A percentile compares a stretch with the other conserved stretches of the same genome.
Conservation (phyloP, 306 rosid species). For the Styphnolobium japonicum region DNA sequence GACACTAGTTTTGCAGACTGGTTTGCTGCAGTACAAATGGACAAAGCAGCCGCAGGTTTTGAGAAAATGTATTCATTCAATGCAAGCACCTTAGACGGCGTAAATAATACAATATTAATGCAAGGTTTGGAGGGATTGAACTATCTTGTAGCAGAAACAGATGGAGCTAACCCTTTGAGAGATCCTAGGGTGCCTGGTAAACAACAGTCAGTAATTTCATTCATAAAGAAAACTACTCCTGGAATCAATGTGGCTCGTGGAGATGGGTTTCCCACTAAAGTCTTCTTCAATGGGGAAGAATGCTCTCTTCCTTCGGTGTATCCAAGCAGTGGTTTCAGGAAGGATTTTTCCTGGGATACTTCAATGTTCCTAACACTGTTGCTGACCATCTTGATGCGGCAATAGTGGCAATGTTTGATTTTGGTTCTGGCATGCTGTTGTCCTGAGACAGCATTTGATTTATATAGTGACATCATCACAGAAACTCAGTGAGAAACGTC, state of each 20-base stretch:
- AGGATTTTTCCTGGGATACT: constrained; percentile 29
- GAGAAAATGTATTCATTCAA: constrained; percentile 93
- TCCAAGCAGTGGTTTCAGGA: constrained; percentile 53
- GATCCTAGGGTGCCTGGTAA: constrained; percentile 96
- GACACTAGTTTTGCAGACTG: constrained; percentile 75
- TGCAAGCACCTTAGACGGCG: constrained; percentile 50
- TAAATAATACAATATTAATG: constrained; percentile 72
- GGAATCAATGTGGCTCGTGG: constrained; percentile 57
- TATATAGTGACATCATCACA: constrained; percentile 17
- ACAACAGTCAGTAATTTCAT: constrained; percentile 91
- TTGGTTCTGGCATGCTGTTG: not conserved
- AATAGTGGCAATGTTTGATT: constrained; percentile 26
- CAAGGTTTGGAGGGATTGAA: constrained; percentile 71
- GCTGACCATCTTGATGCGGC: constrained; percentile 40
- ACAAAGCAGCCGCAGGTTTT: constrained; percentile 75
- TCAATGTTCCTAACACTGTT: constrained; percentile 32
- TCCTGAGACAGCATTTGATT: constrained; percentile 20
- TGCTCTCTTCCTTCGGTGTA: constrained; percentile 69
- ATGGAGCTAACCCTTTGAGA: constrained; percentile 56
- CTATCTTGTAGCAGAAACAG: constrained; percentile 86
- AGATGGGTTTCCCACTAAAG: constrained; percentile 91
- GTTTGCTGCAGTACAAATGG: constrained; percentile 90
- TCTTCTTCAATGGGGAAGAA: constrained; percentile 92
- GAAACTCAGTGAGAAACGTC: constrained; percentile 22
- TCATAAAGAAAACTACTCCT: constrained; percentile 76